A percentile compares a stretch with the other conserved stretches of the same genome.
phyloP scores from a whole-genome alignment of 176 grass and related monocot genomes.

The Zea mays region DNA sequence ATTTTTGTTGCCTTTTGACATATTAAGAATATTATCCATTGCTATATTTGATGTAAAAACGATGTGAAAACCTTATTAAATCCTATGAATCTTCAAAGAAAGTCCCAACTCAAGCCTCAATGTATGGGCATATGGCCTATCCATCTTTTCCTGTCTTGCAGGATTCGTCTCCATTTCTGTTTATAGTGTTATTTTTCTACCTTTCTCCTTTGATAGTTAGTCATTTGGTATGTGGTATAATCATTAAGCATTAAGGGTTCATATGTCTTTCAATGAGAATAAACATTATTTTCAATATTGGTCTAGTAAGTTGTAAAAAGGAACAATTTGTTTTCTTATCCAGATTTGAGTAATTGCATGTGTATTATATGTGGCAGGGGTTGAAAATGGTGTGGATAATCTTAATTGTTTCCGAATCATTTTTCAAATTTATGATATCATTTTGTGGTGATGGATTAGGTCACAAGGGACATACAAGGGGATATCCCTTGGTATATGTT shows the following conservation, averaged over 20 bases:
- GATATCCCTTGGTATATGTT: no score
- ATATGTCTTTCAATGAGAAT: not conserved
- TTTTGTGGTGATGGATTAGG: no score
- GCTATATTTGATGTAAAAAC: constrained; percentile 17
- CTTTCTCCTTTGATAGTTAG: not conserved
- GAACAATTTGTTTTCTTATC: not conserved
- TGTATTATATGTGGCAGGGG: not conserved
- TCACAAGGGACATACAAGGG: no score
- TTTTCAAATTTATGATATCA: not conserved
- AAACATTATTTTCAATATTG: not conserved
- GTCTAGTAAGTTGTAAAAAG: not conserved
- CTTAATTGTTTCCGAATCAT: not conserved
- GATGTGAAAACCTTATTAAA: not conserved
- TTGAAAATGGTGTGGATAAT: not conserved
- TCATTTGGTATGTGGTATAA: not conserved
- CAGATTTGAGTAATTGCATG: not conserved
- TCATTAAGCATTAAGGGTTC: not conserved
- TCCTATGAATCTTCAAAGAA: constrained; percentile 10
- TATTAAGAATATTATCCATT: constrained; percentile 17
- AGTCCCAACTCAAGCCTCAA: not conserved
- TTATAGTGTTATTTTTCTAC: not conserved
- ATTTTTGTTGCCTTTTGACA: not conserved
- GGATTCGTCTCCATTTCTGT: no score
- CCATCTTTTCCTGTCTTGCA: not conserved
- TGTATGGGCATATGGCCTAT: not conserved